Percentiles rank a stretch among this genome's conserved stretches.
Conservation (phyloP, 1,284 basidiomycete species). For the Singerocomus rubriflavus region DNA sequence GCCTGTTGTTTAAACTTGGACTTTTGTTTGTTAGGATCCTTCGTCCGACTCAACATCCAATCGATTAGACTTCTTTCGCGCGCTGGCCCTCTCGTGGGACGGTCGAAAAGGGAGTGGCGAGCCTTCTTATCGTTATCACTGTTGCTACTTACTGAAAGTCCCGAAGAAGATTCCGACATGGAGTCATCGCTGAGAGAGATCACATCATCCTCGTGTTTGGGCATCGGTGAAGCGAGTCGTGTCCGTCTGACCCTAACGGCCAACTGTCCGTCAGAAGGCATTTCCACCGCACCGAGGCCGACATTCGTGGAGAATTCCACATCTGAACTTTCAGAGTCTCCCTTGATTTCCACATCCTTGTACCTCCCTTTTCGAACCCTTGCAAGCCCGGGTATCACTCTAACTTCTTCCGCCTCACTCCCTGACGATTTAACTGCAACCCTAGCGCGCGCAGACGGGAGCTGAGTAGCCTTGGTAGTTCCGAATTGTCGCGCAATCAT, state of each 20-base stretch:
- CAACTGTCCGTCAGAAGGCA: slow-evolving; percentile 17
- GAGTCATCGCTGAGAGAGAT: slow-evolving; percentile 30
- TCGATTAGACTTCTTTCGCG: slow-evolving; percentile 51
- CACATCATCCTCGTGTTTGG: slow-evolving; percentile 10
- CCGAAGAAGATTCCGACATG: slow-evolving; percentile 21
- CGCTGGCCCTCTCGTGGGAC: slow-evolving; percentile 19
- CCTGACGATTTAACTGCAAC: slow-evolving; percentile 18
- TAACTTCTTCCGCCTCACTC: slow-evolving; percentile 34
- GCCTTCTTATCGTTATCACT: slow-evolving; percentile 31
- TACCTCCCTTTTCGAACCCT: slow-evolving; percentile 35
- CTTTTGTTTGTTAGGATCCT: slow-evolving; percentile 27
- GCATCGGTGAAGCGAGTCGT: slow-evolving; percentile 1
- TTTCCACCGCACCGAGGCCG: not conserved
- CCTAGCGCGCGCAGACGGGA: slow-evolving; percentile 15
- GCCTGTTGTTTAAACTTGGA: slow-evolving; percentile 7
- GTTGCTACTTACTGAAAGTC: slow-evolving; percentile 25
- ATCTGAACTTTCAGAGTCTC: slow-evolving; percentile 50
- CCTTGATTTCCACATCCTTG: slow-evolving; percentile 37
- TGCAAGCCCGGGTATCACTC: slow-evolving; percentile 45
- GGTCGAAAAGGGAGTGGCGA: slow-evolving; percentile 32
- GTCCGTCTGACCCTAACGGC: slow-evolving; percentile 9
- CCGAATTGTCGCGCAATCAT: slow-evolving; percentile 38
- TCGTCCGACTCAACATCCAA: slow-evolving; percentile 52
- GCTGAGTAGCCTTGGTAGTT: slow-evolving; percentile 5
- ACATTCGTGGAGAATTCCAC: slow-evolving; percentile 16